Evolutionary conservation across 164 flowering plant species (phyloP).

Genomic region (Umbellularia californica): DNA sequence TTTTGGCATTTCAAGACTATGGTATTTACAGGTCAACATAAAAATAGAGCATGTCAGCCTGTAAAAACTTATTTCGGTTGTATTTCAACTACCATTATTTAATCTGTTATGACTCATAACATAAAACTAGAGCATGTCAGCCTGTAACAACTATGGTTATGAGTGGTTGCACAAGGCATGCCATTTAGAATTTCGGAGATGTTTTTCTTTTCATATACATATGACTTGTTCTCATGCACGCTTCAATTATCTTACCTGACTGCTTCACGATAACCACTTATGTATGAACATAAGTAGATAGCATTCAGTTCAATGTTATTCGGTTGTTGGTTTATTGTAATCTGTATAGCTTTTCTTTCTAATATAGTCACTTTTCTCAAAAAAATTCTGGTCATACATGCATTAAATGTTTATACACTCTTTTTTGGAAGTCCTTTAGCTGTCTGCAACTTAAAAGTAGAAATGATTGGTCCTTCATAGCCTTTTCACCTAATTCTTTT

Average conservation of each 20-base stretch:
- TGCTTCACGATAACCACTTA: no score
- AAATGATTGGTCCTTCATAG: neutral
- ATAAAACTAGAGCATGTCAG: neutral
- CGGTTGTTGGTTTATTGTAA: no score
- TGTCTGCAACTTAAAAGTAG: no score
- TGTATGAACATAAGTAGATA: no score
- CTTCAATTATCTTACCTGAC: no score
- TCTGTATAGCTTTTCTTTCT: no score
- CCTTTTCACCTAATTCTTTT: neutral
- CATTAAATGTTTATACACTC: no score
- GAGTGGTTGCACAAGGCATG: neutral
- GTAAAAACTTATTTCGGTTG: neutral
- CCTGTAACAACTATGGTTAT: neutral
- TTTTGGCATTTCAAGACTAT: conserved; percentile 1
- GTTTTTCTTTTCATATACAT: neutral
- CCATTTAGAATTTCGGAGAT: neutral
- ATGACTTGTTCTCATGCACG: neutral
- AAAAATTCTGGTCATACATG: no score
- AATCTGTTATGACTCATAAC: neutral
- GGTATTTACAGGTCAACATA: neutral
- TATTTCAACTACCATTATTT: no score
- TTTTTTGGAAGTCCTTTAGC: no score
- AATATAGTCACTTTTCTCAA: no score
- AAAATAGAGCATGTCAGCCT: neutral
- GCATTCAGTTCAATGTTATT: no score